Conservation (phyloP, 371 early-diverging fungal genomes). For the Caulochytrium protostelioides region DNA sequence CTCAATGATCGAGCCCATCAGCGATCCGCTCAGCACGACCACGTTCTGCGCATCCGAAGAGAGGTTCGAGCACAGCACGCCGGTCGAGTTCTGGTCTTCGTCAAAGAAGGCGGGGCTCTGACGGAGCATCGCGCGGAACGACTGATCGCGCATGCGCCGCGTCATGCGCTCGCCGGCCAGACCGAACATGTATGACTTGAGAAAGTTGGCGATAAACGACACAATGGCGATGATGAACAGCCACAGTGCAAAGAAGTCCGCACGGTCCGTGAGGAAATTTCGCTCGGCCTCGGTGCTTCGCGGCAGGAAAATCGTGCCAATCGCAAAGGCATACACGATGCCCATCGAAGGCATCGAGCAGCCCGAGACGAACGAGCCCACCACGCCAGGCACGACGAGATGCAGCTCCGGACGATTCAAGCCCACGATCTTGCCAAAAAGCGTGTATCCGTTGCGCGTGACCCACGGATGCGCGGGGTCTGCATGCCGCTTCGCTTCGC, state of each 20-base stretch:
- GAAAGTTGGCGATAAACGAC: constrained; percentile 24
- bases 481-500: neutral
- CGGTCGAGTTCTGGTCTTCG: constrained; percentile 51
- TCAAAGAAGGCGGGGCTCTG: constrained; percentile 83
- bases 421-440: neutral
- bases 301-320: constrained; percentile 16
- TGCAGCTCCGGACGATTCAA: neutral
- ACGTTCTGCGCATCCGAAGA: constrained; percentile 62
- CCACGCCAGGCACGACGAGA: too few species aligned
- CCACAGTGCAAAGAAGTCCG: constrained; percentile 51
- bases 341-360: constrained; percentile 29
- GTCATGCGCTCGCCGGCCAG: constrained; percentile 28
- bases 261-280: constrained; percentile 17
- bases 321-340: constrained; percentile 28
- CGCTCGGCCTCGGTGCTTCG: constrained; percentile 3
- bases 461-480: neutral
- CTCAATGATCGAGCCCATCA: constrained; percentile 36
- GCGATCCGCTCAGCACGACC: constrained; percentile 38
- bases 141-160: constrained; percentile 25
- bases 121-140: constrained; percentile 34
- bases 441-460: neutral
- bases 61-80: constrained; percentile 58
- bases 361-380: neutral
- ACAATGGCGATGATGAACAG: constrained; percentile 41
- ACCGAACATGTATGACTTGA: constrained; percentile 14